Base-by-base conservation (phyloP, 1,284 basidiomycete genomes). In the Peniophora sp. region DNA sequence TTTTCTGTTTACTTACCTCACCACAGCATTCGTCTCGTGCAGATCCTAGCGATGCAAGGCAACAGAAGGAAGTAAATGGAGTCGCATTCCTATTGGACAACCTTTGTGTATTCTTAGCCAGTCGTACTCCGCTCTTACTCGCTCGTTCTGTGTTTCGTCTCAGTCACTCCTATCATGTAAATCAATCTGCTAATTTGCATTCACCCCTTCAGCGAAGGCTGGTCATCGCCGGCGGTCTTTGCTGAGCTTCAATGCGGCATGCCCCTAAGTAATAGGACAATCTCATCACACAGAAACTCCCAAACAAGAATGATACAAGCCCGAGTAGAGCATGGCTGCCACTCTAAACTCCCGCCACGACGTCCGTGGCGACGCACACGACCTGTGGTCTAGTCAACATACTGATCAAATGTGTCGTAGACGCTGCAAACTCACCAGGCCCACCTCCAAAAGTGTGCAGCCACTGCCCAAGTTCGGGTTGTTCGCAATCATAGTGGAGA, bases 11-110 rank as follows among this genome's bases (percentile, higher is more conserved):
- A 32, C 45, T 12, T 47, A 57, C 27, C 17, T 36, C 53, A 32
- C 18, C 15, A 55, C 50, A 89, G 86, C 62, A 78, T 92, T 55
- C 85, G 91, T 34, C 74, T 93, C 15, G 90, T 91, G 2, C 87
- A 91, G 60, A 85, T 94, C 52, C 76, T 94, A n/a, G 70, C 79
- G 11, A 81, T 82, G 77, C 78, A 78, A 36, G 68, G 74, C 42
- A 78, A 73, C 58, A 77, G 67, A 59, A 76, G 67, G 59, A 75
- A 75, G 62, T 72, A 58, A 61, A 5, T 41, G 6, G 39, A n/a
- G 39, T n/a, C 6, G 5, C 5, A 41, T 17, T 41, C 15, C 5
- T 41, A n/a, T 41, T 41, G 39, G 39, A 41, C n/a, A 8, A 41
- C 8, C n/a, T 41, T 5, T 41, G 15, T 41, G 39, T 41, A 8